Base-by-base conservation (phyloP, 768 basidiomycete genomes). In the Boletus reticulatus region DNA sequence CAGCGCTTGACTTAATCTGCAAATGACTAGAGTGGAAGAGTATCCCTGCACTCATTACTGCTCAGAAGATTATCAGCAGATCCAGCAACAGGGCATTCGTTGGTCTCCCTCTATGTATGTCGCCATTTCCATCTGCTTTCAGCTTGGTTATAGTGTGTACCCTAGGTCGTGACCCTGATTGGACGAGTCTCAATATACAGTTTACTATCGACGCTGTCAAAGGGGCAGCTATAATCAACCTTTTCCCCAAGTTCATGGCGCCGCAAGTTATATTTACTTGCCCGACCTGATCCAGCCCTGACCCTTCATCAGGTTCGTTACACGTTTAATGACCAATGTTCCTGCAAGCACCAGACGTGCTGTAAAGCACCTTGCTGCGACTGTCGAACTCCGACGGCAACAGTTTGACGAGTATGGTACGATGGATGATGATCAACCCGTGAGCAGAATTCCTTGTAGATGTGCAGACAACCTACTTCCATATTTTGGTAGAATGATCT, bases 191-290 rank as follows among this genome's bases (percentile, higher is more conserved):
- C 16, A 69, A 63, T 20, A 65, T 72, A 22, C 48, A 66, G 0
- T 75, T 68, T 48, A 62, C 75, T 4, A 22, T 53, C 6, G 54
- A 56, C 13, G 36, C 51, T 31, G 7, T 55, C 12, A 43, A 50
- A 20, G 48, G 29, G 19, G 62, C 57, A 0, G 31, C 29, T 2
- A 29, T 72, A 6, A 54, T 77, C 19, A 52, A 53, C 13, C 27
- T 67, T 0, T 68, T 75, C 39, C 79, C 78, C 3, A 36, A 53
- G 2, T 64, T 70, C 20, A 38, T 76, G 45, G 64, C 65, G 55
- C 68, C 70, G 74, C 74, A 49, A 54, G 66, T 59, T 36, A 13
- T 16, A 4, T 1, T 17, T 3, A 24, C n/a, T 31, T 39, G 8
- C 13, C 6, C 36, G 10, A 14, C 11, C 17, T 13, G 17, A 41